These are phyloP conservation scores for Ogataea methylovora DNA, from an alignment of 805 yeast genomes.

Conservation along the genomic window DNA sequence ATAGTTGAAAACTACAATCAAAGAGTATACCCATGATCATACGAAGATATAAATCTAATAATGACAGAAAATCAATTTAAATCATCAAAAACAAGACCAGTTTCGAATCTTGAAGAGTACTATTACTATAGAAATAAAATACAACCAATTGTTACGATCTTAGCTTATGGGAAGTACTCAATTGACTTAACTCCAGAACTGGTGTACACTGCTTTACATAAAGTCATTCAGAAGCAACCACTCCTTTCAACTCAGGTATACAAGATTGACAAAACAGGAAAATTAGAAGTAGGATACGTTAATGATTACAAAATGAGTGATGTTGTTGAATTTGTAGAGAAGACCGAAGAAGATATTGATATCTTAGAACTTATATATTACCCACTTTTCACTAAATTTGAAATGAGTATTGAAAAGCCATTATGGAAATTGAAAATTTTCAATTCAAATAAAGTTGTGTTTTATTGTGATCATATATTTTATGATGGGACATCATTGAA, in stretches of 20 bases:
- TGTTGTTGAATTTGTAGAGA: slow-evolving; percentile 5
- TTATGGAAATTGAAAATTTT: slow-evolving; percentile 15
- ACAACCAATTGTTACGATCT: slow-evolving; percentile 5
- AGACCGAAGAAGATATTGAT: slow-evolving; percentile 2
- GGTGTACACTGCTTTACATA: slow-evolving; percentile 7
- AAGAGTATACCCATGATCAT: no score
- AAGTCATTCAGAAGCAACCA: slow-evolving; percentile 8
- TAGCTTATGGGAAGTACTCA: slow-evolving; percentile 9
- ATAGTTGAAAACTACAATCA: no score
- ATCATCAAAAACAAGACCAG: slow-evolving; percentile 1
- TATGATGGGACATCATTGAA: slow-evolving; percentile 28
- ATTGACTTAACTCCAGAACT: slow-evolving; percentile 2
- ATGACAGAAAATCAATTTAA: not conserved
- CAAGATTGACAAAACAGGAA: not conserved
- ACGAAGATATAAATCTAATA: no score
- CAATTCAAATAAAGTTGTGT: slow-evolving; percentile 8
- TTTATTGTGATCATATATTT: slow-evolving; percentile 23
- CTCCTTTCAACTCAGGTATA: slow-evolving; percentile 12
- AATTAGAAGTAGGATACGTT: slow-evolving; percentile 2
- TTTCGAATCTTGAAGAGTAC: slow-evolving; percentile 6
- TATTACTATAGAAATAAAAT: slow-evolving; percentile 3
- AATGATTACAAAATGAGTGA: slow-evolving; percentile 6
- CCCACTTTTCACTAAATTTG: no score
- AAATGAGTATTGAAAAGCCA: slow-evolving; percentile 8
- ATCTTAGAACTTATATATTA: no score